These are phyloP conservation scores for Paxillus involutus DNA, from an alignment of 768 basidiomycete species.

Conservation along the genomic window DNA sequence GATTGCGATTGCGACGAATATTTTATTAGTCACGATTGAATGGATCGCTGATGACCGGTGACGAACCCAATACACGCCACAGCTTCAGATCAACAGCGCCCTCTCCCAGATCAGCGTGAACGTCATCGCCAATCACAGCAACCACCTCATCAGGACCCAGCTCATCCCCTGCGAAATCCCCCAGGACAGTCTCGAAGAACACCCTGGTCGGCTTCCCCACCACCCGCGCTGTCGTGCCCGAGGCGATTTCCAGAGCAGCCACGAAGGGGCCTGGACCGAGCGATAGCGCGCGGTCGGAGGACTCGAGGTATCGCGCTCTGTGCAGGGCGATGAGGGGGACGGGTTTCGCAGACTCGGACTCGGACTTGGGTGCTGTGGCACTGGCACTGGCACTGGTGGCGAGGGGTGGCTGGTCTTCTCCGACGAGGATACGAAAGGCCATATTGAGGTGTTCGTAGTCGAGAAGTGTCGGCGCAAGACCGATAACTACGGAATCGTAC, in stretches of 20 bases:
- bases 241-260: constrained; percentile 56
- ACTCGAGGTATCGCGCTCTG: constrained; percentile 51
- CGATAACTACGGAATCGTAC: constrained; percentile 65
- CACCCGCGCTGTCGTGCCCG: constrained; percentile 46
- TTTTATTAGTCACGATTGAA: too few species aligned
- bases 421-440: constrained; percentile 63
- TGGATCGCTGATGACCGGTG: neutral
- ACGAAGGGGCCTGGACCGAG: constrained; percentile 75
- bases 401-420: constrained; percentile 32
- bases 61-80: constrained; percentile 61
- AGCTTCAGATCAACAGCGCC: constrained; percentile 61
- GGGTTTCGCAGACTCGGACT: too few species aligned
- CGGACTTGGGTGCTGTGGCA: constrained; percentile 7
- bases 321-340: constrained; percentile 59
- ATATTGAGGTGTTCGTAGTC: constrained; percentile 58
- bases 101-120: constrained; percentile 60
- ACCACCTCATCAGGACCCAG: constrained; percentile 15
- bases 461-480: constrained; percentile 52
- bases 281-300: constrained; percentile 48
- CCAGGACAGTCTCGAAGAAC: constrained; percentile 61
- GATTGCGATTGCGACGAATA: too few species aligned
- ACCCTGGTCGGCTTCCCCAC: constrained; percentile 63
- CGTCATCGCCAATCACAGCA: constrained; percentile 68
- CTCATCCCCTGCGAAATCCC: constrained; percentile 35
- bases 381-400: too few species aligned